Evolutionary conservation across 164 flowering plant genomes (phyloP).

Genomic region (Cinnamomum chago): DNA sequence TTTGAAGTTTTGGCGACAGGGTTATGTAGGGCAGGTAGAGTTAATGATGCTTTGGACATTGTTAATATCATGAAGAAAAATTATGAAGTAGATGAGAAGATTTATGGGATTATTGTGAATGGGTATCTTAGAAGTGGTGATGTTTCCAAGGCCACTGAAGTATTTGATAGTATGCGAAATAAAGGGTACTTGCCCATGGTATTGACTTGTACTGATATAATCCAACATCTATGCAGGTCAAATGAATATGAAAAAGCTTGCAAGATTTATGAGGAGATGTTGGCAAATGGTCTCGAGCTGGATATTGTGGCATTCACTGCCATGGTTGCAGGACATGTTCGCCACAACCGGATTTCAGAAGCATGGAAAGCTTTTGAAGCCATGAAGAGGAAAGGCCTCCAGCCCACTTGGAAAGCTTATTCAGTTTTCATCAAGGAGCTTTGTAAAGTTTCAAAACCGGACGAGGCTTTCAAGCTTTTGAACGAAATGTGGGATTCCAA

Average conservation of each 20-base stretch:
- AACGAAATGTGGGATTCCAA: conserved; percentile 48
- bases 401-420: conserved; percentile 44
- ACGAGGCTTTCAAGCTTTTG: conserved; percentile 53
- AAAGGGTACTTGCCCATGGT: conserved; percentile 37
- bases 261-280: conserved; percentile 57
- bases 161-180: conserved; percentile 44
- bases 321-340: conserved; percentile 59
- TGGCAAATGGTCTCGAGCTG: conserved; percentile 45
- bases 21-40: conserved; percentile 54
- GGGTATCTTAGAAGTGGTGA: conserved; percentile 54
- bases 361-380: conserved; percentile 55
- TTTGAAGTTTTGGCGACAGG: conserved; percentile 64
- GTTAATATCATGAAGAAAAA: conserved; percentile 60
- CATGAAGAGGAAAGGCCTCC: conserved; percentile 54
- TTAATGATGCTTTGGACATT: conserved; percentile 69
- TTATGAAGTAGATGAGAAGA: conserved; percentile 29
- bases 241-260: conserved; percentile 57
- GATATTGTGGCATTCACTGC: conserved; percentile 61
- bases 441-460: conserved; percentile 46
- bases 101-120: conserved; percentile 50
- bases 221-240: conserved; percentile 55
- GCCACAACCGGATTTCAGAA: conserved; percentile 41
- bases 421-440: conserved; percentile 65
- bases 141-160: conserved; percentile 47
- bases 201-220: conserved; percentile 59